These are phyloP conservation scores for Tetragonia tetragonoides DNA, from an alignment of 148 eudicot genomes.

Conservation along the genomic window DNA sequence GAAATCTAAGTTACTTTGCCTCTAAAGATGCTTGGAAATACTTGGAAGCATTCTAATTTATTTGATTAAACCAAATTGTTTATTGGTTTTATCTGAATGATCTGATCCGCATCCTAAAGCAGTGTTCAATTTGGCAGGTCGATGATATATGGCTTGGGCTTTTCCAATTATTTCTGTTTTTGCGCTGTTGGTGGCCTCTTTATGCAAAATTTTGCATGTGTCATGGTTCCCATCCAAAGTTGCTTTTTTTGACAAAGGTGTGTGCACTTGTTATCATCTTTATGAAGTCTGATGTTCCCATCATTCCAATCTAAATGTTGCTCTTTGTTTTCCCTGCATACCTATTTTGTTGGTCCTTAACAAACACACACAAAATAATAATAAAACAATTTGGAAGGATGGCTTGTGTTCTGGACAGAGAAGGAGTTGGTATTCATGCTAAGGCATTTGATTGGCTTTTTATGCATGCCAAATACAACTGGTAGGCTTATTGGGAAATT, in stretches of 20 bases:
- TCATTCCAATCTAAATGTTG: not conserved
- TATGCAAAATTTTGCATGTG: conserved; percentile 32
- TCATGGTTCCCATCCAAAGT: conserved; percentile 30
- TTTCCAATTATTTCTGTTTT: conserved; percentile 19
- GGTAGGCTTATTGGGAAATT: not conserved
- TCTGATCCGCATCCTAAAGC: not conserved
- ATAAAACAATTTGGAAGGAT: not conserved
- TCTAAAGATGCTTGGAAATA: not conserved
- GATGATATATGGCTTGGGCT: conserved; percentile 34
- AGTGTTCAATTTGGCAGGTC: conserved; percentile 11
- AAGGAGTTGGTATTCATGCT: not conserved
- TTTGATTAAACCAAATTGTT: not conserved
- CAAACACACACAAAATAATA: not conserved
- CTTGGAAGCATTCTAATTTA: not conserved
- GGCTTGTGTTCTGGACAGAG: not conserved
- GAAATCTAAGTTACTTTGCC: no score
- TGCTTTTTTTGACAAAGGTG: conserved; percentile 30
- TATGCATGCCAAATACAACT: not conserved
- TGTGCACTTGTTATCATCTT: not conserved
- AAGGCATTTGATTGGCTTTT: not conserved
- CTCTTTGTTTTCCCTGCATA: not conserved
- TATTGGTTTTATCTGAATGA: no score
- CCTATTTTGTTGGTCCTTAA: no score
- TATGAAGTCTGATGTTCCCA: not conserved
- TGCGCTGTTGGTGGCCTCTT: conserved; percentile 36